phyloP scores from a whole-genome alignment of 345 rosid species.

The Raphanus sativus region DNA sequence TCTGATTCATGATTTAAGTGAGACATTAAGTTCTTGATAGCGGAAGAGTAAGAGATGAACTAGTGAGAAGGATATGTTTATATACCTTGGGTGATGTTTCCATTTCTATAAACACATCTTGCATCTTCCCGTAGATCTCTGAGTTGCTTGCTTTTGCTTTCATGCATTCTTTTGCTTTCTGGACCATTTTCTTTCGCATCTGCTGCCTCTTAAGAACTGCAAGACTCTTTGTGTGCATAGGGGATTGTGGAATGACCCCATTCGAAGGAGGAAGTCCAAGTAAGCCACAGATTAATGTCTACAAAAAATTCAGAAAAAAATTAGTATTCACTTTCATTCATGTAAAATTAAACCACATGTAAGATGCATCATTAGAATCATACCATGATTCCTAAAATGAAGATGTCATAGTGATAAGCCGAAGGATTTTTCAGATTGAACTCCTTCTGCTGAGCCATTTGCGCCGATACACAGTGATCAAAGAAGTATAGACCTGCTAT shows the following conservation, averaged over 20 bases:
- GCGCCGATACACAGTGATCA: conserved; percentile 82
- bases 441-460: conserved; percentile 85
- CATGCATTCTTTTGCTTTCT: conserved; percentile 71
- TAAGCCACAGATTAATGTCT: conserved; percentile 85
- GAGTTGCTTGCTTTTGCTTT: conserved; percentile 59
- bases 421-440: conserved; percentile 82
- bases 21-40: conserved; percentile 17
- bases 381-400: conserved; percentile 73
- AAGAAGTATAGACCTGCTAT: conserved; percentile 78
- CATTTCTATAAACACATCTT: conserved; percentile 56
- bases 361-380: neutral
- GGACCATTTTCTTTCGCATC: conserved; percentile 70
- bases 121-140: conserved; percentile 80
- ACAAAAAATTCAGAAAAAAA: conserved; percentile 14
- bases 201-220: conserved; percentile 75
- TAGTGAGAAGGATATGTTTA: conserved; percentile 7
- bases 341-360: neutral
- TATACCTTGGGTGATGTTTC: conserved; percentile 48
- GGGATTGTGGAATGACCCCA: conserved; percentile 89
- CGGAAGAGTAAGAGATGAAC: neutral
- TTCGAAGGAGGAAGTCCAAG: conserved; percentile 81
- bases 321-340: neutral
- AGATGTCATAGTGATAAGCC: conserved; percentile 75
- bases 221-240: conserved; percentile 90
- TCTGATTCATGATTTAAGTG: conserved; percentile 1